A percentile compares a stretch with the other conserved stretches of the same genome.
Conservation (phyloP, 2,329 filamentous ascomycete genomes). For the Fusarium ambrosium region DNA sequence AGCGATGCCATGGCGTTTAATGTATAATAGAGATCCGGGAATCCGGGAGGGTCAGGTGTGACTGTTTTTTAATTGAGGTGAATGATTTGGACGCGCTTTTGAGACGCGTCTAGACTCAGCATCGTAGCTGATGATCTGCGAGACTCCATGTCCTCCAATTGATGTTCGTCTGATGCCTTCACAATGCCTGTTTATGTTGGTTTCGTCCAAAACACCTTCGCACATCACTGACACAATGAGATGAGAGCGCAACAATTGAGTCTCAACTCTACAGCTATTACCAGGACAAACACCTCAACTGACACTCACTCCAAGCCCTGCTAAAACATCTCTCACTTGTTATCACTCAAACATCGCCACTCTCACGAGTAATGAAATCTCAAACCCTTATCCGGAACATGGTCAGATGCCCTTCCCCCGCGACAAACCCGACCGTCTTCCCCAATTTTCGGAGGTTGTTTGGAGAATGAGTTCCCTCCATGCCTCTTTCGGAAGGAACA, state of each 20-base stretch:
- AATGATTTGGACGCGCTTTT: not conserved
- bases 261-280: no score
- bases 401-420: not conserved
- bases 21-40: not conserved
- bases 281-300: no score
- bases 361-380: not conserved
- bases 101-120: not conserved
- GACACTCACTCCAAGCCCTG: no score
- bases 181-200: not conserved
- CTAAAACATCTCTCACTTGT: not conserved
- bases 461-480: slow-evolving; percentile 17
- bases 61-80: not conserved
- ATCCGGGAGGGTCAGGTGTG: not conserved
- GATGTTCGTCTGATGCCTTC: not conserved
- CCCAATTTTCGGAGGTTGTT: slow-evolving; percentile 19
- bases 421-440: not conserved
- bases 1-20: not conserved
- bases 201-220: not conserved
- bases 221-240: not conserved
- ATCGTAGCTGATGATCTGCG: not conserved
- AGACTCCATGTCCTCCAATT: no score
- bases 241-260: not conserved
- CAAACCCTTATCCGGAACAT: not conserved
- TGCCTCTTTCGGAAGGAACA: slow-evolving; percentile 37
- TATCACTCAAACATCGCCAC: not conserved